Percentiles rank a stretch among this genome's conserved stretches.
Evolutionary conservation across 2,329 filamentous ascomycete genomes (phyloP).

Genomic region (Nakataea oryzae): DNA sequence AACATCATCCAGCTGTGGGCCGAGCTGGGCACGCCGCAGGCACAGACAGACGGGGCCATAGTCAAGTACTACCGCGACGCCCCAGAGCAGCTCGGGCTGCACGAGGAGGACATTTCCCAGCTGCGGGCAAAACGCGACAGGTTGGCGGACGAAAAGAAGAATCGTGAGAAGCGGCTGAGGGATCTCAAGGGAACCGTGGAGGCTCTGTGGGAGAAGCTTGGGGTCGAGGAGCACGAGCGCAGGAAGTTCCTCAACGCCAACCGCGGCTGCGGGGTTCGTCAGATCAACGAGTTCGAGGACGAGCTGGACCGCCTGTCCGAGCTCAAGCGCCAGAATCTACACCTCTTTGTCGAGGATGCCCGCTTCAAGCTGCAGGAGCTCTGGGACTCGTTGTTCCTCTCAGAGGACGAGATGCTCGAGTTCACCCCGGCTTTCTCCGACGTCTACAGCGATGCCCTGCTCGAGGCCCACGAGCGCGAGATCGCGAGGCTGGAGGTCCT

Average conservation of each 20-base stretch:
- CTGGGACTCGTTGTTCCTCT: constrained; percentile 90
- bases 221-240: constrained; percentile 70
- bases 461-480: constrained; percentile 91
- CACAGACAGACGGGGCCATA: constrained; percentile 78
- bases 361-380: constrained; percentile 84
- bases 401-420: constrained; percentile 96
- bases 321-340: constrained; percentile 88
- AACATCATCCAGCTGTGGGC: constrained; percentile 93
- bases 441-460: constrained; percentile 88
- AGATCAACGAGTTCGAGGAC: constrained; percentile 93
- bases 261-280: constrained; percentile 79
- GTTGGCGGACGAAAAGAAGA: constrained; percentile 78
- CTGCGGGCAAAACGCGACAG: constrained; percentile 70
- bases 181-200: constrained; percentile 74
- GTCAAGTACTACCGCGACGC: constrained; percentile 83
- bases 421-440: constrained; percentile 96
- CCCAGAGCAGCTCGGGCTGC: constrained; percentile 87
- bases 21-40: constrained; percentile 87
- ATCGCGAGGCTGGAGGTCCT: constrained; percentile 72
- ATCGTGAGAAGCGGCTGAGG: constrained; percentile 63
- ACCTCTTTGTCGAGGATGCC: constrained; percentile 92
- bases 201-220: constrained; percentile 77
- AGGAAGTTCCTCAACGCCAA: constrained; percentile 80
- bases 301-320: constrained; percentile 81
- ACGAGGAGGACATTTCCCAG: constrained; percentile 71